Conservation (phyloP, 768 basidiomycete species). For the Paxillus rubicundulus region DNA sequence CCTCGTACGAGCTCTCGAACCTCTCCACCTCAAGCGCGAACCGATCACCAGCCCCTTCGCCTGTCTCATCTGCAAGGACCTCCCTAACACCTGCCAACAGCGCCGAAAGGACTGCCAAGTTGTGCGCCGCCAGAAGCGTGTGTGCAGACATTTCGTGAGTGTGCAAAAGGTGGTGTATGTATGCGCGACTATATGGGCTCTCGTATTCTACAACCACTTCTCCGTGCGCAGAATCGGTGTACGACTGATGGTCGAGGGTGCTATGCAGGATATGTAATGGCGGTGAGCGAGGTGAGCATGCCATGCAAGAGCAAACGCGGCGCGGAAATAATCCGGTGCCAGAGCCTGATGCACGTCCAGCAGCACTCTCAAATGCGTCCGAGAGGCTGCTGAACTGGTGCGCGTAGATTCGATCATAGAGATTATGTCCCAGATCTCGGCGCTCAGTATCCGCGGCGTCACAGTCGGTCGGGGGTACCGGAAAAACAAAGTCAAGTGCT, state of each 20-base stretch:
- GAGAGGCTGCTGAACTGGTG: slow-evolving; percentile 60
- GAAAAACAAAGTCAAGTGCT: slow-evolving; percentile 79
- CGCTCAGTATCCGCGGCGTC: background rate
- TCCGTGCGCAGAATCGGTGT: background rate
- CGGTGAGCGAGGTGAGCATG: slow-evolving; percentile 51
- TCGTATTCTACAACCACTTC: slow-evolving; percentile 13
- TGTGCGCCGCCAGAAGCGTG: slow-evolving; percentile 71
- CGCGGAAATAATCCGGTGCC: background rate
- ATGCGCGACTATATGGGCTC: slow-evolving; percentile 51
- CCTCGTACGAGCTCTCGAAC: slow-evolving; percentile 56
- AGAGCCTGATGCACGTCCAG: slow-evolving; percentile 1
- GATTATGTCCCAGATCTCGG: slow-evolving; percentile 60
- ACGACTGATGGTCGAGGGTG: slow-evolving; percentile 34
- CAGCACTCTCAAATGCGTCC: slow-evolving; percentile 29
- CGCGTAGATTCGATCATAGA: slow-evolving; percentile 59
- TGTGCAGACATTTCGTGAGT: slow-evolving; percentile 93
- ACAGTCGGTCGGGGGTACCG: slow-evolving; percentile 28
- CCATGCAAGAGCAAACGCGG: slow-evolving; percentile 47
- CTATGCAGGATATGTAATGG: slow-evolving; percentile 44
- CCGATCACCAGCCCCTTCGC: background rate
- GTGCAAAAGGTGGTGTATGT: slow-evolving; percentile 80
- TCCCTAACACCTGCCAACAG: slow-evolving; percentile 63
- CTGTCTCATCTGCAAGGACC: slow-evolving; percentile 17
- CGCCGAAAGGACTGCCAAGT: slow-evolving; percentile 60
- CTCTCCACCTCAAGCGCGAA: slow-evolving; percentile 47